phyloP scores from a whole-genome alignment of 1,139 yeast genomes.

The Blastobotrys aristatus region DNA sequence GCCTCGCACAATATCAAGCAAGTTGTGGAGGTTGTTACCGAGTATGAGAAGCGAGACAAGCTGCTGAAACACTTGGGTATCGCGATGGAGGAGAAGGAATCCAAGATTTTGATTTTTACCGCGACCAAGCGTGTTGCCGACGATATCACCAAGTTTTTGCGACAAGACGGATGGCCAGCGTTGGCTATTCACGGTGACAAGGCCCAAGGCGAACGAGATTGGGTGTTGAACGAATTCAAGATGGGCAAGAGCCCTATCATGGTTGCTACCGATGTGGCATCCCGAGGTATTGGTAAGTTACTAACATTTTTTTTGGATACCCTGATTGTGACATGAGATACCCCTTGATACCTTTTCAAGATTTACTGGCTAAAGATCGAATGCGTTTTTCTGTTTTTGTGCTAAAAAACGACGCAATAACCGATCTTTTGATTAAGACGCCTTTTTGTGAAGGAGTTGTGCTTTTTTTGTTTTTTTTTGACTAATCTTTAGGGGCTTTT shows the following conservation, averaged over 20 bases:
- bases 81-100: slow-evolving; percentile 71
- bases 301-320: neutral
- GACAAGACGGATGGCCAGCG: slow-evolving; percentile 99
- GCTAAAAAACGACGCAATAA: neutral
- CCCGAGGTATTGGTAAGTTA: slow-evolving; percentile 98
- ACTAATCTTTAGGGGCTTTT: neutral
- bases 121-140: slow-evolving; percentile 98
- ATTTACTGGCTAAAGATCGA: neutral
- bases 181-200: slow-evolving; percentile 99
- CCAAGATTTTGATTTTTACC: slow-evolving; percentile 82
- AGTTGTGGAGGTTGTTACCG: slow-evolving; percentile 83
- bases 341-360: slow-evolving; percentile 7
- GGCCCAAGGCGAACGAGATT: slow-evolving; percentile 96
- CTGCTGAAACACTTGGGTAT: slow-evolving; percentile 76
- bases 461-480: neutral
- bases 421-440: neutral
- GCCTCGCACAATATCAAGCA: slow-evolving; percentile 97
- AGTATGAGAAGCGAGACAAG: slow-evolving; percentile 91
- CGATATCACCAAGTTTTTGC: slow-evolving; percentile 82
- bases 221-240: slow-evolving; percentile 93
- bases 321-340: neutral
- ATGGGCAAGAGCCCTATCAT: slow-evolving; percentile 88
- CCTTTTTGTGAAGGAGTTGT: neutral
- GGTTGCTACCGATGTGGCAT: slow-evolving; percentile 99
- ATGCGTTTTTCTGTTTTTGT: neutral